Conservation (phyloP, 202 grass and related monocot species). For the Musa balbisiana region DNA sequence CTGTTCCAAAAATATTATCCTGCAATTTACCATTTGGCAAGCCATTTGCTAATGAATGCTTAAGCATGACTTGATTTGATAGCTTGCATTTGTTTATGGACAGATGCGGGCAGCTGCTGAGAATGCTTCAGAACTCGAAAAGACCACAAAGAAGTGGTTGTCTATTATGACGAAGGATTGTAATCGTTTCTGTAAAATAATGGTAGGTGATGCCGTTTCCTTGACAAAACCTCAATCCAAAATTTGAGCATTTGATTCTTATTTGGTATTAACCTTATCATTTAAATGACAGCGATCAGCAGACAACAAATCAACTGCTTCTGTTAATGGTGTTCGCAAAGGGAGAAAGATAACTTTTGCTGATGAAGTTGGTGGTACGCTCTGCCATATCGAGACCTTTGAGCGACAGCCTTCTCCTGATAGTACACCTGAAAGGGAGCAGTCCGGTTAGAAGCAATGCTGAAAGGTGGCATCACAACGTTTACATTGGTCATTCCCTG, state of each 20-base stretch:
- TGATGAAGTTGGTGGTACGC: conserved; percentile 74
- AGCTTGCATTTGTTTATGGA: conserved; percentile 19
- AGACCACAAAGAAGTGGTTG: conserved; percentile 67
- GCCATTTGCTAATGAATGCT: no score
- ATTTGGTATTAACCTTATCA: conserved; percentile 5
- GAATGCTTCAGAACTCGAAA: conserved; percentile 67
- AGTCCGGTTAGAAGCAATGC: neutral
- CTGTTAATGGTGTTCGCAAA: conserved; percentile 26
- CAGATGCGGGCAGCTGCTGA: conserved; percentile 70
- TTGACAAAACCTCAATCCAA: conserved; percentile 2
- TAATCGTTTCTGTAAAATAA: conserved; percentile 97
- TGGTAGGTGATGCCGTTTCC: conserved; percentile 32
- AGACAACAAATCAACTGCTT: conserved; percentile 30
- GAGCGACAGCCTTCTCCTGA: conserved; percentile 28
- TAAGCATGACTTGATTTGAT: conserved; percentile 11
- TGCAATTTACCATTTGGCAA: no score
- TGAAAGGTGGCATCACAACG: no score
- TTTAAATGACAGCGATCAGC: conserved; percentile 46
- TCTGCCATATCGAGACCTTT: conserved; percentile 73
- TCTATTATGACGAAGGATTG: conserved; percentile 88
- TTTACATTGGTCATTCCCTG: no score
- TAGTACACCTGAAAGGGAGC: conserved; percentile 20
- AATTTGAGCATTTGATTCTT: conserved; percentile 4
- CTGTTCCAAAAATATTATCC: no score
- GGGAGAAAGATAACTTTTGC: conserved; percentile 76